These are phyloP conservation scores for Vitis rotundifolia DNA, from an alignment of 164 flowering plant genomes.

Conservation along the genomic window DNA sequence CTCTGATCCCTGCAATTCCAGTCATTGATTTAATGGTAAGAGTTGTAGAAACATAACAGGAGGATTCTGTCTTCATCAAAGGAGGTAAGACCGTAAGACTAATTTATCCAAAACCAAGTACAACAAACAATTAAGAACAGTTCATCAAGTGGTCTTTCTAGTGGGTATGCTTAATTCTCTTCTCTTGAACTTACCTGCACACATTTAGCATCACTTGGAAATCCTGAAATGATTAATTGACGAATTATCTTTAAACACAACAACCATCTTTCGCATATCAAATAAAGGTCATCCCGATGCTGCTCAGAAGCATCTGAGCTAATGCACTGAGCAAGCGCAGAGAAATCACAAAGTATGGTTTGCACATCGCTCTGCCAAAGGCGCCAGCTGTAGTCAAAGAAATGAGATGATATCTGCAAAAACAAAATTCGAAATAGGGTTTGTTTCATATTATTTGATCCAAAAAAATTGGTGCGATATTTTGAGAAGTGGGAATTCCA, in stretches of 20 bases:
- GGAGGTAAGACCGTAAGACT: too few relatives aligned
- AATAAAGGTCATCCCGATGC: slow-evolving; percentile 65
- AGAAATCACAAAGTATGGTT: slow-evolving; percentile 62
- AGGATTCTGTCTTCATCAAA: too few relatives aligned
- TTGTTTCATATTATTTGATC: not conserved
- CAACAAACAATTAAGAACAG: not conserved
- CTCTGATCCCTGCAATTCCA: too few relatives aligned
- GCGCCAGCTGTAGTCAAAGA: slow-evolving; percentile 86
- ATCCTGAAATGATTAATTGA: slow-evolving; percentile 77
- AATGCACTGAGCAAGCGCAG: slow-evolving; percentile 49
- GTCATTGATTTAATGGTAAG: too few relatives aligned
- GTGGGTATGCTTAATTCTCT: too few relatives aligned
- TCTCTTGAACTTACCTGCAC: slow-evolving; percentile 54
- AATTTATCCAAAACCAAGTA: not conserved
- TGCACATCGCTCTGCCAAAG: slow-evolving; percentile 92
- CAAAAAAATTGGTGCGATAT: too few relatives aligned
- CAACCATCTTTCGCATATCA: slow-evolving; percentile 90
- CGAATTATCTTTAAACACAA: slow-evolving; percentile 80
- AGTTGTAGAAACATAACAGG: too few relatives aligned
- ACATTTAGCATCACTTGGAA: slow-evolving; percentile 74
- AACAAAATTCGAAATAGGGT: not conserved
- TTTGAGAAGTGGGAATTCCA: not conserved
- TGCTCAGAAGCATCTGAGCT: slow-evolving; percentile 42
- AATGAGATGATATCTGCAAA: slow-evolving; percentile 85
- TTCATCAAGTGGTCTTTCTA: too few relatives aligned